phyloP scores from a whole-genome alignment of 306 rosid genomes.

The Pueraria montana region DNA sequence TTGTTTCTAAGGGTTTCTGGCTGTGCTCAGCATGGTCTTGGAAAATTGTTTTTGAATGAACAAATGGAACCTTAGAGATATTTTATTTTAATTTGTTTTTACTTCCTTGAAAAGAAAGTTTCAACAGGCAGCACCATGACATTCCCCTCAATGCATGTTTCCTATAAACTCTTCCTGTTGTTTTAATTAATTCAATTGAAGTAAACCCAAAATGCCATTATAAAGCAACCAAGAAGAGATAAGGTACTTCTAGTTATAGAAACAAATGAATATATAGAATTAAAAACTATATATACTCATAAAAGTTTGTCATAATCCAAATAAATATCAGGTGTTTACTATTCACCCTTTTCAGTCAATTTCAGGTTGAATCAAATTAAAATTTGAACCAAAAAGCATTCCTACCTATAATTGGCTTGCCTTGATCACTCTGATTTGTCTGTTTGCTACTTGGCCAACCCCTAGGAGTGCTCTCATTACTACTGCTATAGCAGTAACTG shows the following conservation, averaged over 20 bases:
- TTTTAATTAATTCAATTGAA: not conserved
- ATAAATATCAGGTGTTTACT: not conserved
- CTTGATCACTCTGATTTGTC: conserved; percentile 40
- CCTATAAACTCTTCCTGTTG: not conserved
- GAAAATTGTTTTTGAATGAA: not conserved
- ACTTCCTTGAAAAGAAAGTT: not conserved
- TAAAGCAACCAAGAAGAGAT: not conserved
- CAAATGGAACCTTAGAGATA: not conserved
- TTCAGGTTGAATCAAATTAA: not conserved
- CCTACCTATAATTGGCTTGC: conserved; percentile 59
- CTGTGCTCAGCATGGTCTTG: not conserved
- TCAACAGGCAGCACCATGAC: not conserved
- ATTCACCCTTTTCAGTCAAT: not conserved
- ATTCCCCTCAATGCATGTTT: not conserved
- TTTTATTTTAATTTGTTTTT: not conserved
- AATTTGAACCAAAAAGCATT: not conserved
- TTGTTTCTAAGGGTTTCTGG: not conserved
- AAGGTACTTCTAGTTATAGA: not conserved
- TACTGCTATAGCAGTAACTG: conserved; percentile 60
- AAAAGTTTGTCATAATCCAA: conserved; percentile 3
- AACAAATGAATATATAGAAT: not conserved
- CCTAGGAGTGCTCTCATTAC: conserved; percentile 62
- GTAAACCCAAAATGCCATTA: not conserved
- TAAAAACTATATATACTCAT: not conserved
- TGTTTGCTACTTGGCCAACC: conserved; percentile 48